Base-by-base conservation (phyloP, 2,329 filamentous ascomycete genomes). In the Microdochium paspali region DNA sequence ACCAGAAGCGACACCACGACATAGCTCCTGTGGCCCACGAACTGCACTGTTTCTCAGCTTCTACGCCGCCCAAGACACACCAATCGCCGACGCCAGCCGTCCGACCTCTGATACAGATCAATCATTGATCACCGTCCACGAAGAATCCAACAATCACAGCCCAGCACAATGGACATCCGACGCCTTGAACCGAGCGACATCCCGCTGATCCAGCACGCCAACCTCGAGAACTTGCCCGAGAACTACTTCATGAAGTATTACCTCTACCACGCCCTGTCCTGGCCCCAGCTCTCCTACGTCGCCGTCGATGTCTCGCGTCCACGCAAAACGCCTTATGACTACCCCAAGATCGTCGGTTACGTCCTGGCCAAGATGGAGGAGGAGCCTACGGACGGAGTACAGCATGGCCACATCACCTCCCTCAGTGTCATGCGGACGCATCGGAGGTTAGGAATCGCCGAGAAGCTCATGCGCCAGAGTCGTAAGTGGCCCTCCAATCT, bases 241-340 rank as follows among this genome's bases (percentile, higher is more conserved):
- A 98, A 98, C 77, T 98, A 98, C 80, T 97, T 97, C 68, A 87
- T 95, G 71, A 98, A 98, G 79, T 98, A 98, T 78, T 98, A 98
- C 74, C 83, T 98, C 62, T 98, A 98, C 79, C 93, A 98, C 70
- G 90, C 91, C 15, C 82, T 97, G 56, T 95, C 90, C 58, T 98
- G 93, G 93, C 93, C 93, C 43, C 91, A 97, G 71, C 82, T 98
- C 55, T 91, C 85, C 69, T 97, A 90, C 69, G 91, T 98, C 49
- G 93, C 93, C 57, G 90, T 98, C 59, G 91, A 97, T 67, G 84
- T 90, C 49, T 87, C 85, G 20, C 81, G 89, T 30, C 87, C 89
- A 28, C 79, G 79, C 57, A 84, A 84, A 64, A 81, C 84, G 0
- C 83, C 84, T 44, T 87, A 91, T 67, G 87, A 94, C 66, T 93